Base-by-base conservation (phyloP, 1,139 yeast genomes). In the Wickerhamomyces sp. region DNA sequence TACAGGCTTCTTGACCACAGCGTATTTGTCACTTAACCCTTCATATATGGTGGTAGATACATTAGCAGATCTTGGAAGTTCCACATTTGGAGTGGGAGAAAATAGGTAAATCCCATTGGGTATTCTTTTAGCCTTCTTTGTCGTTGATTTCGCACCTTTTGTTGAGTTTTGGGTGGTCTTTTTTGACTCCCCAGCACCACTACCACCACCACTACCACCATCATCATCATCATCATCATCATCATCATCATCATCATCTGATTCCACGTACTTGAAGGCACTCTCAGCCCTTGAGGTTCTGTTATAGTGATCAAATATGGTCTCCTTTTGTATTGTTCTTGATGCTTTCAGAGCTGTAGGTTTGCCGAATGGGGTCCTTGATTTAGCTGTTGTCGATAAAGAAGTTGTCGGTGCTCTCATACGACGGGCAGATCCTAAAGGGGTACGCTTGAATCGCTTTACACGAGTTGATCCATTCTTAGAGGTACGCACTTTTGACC, bases 41-140 rank as follows among this genome's bases (percentile, higher is more conserved):
- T 57, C 61, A 36, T 35, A 43, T 2, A 57, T 52, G 3, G 51
- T 42, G 1, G 59, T 56, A 9, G 56, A 49, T 14, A 41, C 33
- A 4, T 43, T 45, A 7, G 50, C 57, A 6, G 45, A 39, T 33
- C 59, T 48, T 27, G 58, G 58, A 3, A 50, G 43, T 4, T 47
- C 41, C 7, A 37, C 34, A 35, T 50, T 44, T 1, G 48, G 23
- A 9, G 41, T 45, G 8, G 59, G 57, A 11, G 45, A 15, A 10
- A 53, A 35, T 8, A 46, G 45, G 32, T 40, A 48, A 11, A 40
- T 40, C 15, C 32, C 30, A 23, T 26, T 34, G 15, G 30, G 27
- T 18, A 41, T 44, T 36, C 9, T 32, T 27, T 42, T 30, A 10
- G 34, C 33, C 18, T 14, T 44, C 33, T 34, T 34, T n/a, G 23